Conservation (phyloP, 1,284 basidiomycete genomes). For the Cystobasidiaceae sp. region DNA sequence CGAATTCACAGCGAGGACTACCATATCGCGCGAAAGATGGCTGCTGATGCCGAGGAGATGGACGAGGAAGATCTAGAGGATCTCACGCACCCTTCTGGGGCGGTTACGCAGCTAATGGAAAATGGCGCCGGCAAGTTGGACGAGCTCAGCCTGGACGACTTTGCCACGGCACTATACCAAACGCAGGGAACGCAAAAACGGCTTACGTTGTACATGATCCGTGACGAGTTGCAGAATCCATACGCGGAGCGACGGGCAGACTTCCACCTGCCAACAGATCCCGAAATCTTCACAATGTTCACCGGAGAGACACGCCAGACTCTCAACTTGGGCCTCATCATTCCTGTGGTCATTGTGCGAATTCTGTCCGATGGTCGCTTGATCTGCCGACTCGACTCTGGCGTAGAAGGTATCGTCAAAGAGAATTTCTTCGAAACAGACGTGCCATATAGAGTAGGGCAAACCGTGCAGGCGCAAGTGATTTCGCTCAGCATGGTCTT, state of each 20-base stretch:
- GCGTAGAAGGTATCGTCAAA: slow-evolving; percentile 78
- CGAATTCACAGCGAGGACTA: slow-evolving; percentile 98
- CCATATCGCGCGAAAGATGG: slow-evolving; percentile 96
- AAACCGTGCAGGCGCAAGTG: slow-evolving; percentile 76
- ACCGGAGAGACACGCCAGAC: slow-evolving; percentile 85
- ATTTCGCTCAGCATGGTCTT: slow-evolving; percentile 65
- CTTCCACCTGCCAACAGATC: slow-evolving; percentile 64
- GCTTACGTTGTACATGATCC: slow-evolving; percentile 79
- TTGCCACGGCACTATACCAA: slow-evolving; percentile 73
- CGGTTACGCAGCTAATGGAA: slow-evolving; percentile 76
- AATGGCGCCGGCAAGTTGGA: slow-evolving; percentile 76
- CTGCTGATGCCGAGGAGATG: slow-evolving; percentile 88
- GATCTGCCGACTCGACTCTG: slow-evolving; percentile 69
- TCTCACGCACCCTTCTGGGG: slow-evolving; percentile 62
- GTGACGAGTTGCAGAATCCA: slow-evolving; percentile 78
- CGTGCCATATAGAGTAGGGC: slow-evolving; percentile 52
- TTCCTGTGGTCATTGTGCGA: slow-evolving; percentile 66
- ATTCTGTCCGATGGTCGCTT: slow-evolving; percentile 46
- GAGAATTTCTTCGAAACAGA: slow-evolving; percentile 53
- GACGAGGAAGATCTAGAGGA: slow-evolving; percentile 91
- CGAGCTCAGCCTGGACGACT: slow-evolving; percentile 92
- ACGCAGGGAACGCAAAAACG: slow-evolving; percentile 79
- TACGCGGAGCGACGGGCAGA: slow-evolving; percentile 70
- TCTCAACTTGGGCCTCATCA: slow-evolving; percentile 70
- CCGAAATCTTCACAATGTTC: slow-evolving; percentile 90